phyloP scores from a whole-genome alignment of 148 eudicot species.

The Rhododendron simsii region DNA sequence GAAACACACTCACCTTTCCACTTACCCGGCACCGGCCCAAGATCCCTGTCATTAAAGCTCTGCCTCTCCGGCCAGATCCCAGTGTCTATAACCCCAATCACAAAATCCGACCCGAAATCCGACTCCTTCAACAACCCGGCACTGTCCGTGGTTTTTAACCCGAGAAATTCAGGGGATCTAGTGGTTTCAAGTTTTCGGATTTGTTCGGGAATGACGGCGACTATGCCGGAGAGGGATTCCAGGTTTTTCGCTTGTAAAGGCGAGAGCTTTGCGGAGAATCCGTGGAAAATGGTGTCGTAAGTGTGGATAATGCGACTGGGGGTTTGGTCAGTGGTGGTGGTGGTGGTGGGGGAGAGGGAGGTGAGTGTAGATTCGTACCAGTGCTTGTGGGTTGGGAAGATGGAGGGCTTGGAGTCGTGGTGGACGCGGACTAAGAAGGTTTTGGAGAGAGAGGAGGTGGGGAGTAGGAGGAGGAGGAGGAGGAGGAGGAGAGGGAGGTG shows the following conservation, averaged over 20 bases:
- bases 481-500: not conserved
- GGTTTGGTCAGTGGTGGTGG: not conserved
- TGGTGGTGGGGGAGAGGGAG: conserved; percentile 27
- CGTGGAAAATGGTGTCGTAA: conserved; percentile 74
- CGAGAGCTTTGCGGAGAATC: conserved; percentile 72
- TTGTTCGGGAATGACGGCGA: conserved; percentile 69
- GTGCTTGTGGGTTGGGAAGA: conserved; percentile 69
- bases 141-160: conserved; percentile 34
- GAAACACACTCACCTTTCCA: conserved; percentile 68
- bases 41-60: conserved; percentile 62
- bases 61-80: conserved; percentile 88
- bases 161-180: conserved; percentile 80
- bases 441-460: not conserved
- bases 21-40: conserved; percentile 47
- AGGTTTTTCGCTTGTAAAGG: conserved; percentile 42
- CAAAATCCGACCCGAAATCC: conserved; percentile 90
- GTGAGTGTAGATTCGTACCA: conserved; percentile 77
- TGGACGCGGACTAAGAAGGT: conserved; percentile 78
- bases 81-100: conserved; percentile 77
- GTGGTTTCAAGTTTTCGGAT: conserved; percentile 68
- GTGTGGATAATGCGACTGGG: conserved; percentile 42
- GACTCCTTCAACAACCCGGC: conserved; percentile 68
- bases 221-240: conserved; percentile 32
- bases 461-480: not conserved
- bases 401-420: conserved; percentile 56